A percentile compares a stretch with the other conserved stretches of the same genome.
These are phyloP conservation scores for Sporisorium iseilematis-ciliati DNA, from an alignment of 1,284 basidiomycete species.

Conservation along the genomic window DNA sequence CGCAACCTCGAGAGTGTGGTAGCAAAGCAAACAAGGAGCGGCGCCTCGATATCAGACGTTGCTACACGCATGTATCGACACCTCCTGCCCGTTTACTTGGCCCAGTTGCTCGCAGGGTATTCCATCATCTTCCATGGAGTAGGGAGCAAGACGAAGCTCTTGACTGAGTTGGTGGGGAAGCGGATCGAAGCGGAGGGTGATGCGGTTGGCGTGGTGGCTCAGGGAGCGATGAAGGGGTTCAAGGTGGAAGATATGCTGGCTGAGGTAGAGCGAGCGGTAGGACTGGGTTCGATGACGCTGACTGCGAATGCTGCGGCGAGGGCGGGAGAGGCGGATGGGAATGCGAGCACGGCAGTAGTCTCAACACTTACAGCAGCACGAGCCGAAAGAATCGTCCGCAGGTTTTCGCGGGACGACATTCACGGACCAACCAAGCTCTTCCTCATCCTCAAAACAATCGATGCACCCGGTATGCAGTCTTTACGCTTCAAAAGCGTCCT, in stretches of 20 bases:
- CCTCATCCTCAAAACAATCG: slow-evolving; percentile 44
- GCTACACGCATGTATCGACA: slow-evolving; percentile 39
- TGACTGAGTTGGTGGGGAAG: slow-evolving; percentile 24
- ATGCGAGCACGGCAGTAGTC: slow-evolving; percentile 17
- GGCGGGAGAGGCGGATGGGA: slow-evolving; percentile 2
- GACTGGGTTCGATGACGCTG: slow-evolving; percentile 30
- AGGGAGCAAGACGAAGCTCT: slow-evolving; percentile 36
- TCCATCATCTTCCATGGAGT: slow-evolving; percentile 53
- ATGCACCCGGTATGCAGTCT: slow-evolving; percentile 47
- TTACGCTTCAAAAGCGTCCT: slow-evolving; percentile 41
- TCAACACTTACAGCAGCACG: slow-evolving; percentile 38
- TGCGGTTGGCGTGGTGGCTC: slow-evolving; percentile 52
- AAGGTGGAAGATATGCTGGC: slow-evolving; percentile 50
- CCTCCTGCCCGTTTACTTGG: slow-evolving; percentile 41
- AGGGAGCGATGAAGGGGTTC: slow-evolving; percentile 52
- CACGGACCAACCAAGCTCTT: slow-evolving; percentile 35
- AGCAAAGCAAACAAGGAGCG: slow-evolving; percentile 13
- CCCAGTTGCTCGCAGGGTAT: slow-evolving; percentile 46
- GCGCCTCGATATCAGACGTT: slow-evolving; percentile 26
- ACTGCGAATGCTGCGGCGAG: slow-evolving; percentile 7
- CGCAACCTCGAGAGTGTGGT: slow-evolving; percentile 26
- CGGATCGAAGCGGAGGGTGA: slow-evolving; percentile 42
- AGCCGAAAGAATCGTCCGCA: slow-evolving; percentile 36
- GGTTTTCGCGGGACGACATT: slow-evolving; percentile 12
- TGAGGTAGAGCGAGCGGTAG: slow-evolving; percentile 36